Conservation (phyloP, 768 basidiomycete species). For the Boletus rubescentipes region DNA sequence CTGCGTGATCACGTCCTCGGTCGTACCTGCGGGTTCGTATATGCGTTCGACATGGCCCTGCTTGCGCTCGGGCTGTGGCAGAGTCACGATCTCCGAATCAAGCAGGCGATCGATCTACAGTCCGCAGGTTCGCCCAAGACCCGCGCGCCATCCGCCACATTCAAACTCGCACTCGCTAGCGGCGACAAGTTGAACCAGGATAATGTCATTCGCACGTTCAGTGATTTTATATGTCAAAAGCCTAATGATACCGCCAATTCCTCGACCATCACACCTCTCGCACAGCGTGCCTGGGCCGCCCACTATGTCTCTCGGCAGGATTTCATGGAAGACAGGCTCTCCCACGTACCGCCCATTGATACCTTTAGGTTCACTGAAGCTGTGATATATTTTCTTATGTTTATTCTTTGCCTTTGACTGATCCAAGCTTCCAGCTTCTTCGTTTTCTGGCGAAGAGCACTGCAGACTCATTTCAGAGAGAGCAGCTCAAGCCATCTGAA, state of each 20-base stretch:
- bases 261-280: slow-evolving; percentile 19
- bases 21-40: slow-evolving; percentile 27
- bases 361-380: slow-evolving; percentile 25
- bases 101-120: slow-evolving; percentile 33
- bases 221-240: slow-evolving; percentile 1
- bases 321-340: slow-evolving; percentile 22
- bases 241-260: not conserved
- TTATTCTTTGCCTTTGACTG: not conserved
- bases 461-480: slow-evolving; percentile 24
- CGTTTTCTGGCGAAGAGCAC: slow-evolving; percentile 29
- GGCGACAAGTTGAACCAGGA: slow-evolving; percentile 2
- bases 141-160: slow-evolving; percentile 22
- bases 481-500: slow-evolving; percentile 26
- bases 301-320: slow-evolving; percentile 29
- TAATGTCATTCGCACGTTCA: slow-evolving; percentile 21
- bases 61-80: slow-evolving; percentile 34
- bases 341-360: slow-evolving; percentile 24
- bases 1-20: slow-evolving; percentile 30
- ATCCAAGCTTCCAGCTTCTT: slow-evolving; percentile 19
- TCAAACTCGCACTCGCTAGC: slow-evolving; percentile 19
- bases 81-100: slow-evolving; percentile 33
- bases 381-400: slow-evolving; percentile 8
- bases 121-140: slow-evolving; percentile 10
- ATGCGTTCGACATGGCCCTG: slow-evolving; percentile 31
- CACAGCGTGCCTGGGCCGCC: slow-evolving; percentile 32